A percentile compares a stretch with the other conserved stretches of the same genome.
These are phyloP conservation scores for Xylogone sp. DNA, from an alignment of 2,329 filamentous ascomycete species.

Conservation along the genomic window DNA sequence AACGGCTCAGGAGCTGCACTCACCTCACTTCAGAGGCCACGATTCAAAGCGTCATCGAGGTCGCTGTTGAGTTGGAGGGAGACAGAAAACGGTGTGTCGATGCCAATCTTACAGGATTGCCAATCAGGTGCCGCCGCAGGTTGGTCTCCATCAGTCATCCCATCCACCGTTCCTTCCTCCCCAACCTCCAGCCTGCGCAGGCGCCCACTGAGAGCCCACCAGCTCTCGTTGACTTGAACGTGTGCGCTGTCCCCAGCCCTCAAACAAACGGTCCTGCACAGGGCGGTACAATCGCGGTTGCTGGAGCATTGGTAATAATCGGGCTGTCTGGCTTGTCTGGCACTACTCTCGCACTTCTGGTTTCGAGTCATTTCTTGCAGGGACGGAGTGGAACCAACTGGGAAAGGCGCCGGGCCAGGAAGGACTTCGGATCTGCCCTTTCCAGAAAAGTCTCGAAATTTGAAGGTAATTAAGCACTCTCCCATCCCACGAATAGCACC, in stretches of 20 bases:
- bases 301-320: too few relatives aligned
- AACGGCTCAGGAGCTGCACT: not conserved
- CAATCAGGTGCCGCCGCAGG: not conserved
- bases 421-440: not conserved
- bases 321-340: too few relatives aligned
- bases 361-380: not conserved
- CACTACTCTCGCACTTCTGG: too few relatives aligned
- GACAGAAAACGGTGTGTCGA: not conserved
- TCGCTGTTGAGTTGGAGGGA: not conserved
- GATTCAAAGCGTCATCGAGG: not conserved
- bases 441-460: not conserved
- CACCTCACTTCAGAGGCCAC: not conserved
- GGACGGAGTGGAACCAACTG: not conserved
- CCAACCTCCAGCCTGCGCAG: too few relatives aligned
- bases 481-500: not conserved
- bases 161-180: too few relatives aligned
- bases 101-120: not conserved
- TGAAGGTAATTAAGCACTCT: not conserved
- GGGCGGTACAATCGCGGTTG: too few relatives aligned
- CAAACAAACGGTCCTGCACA: too few relatives aligned
- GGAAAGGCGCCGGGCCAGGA: not conserved
- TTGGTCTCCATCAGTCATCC: not conserved
- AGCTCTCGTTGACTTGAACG: not conserved
- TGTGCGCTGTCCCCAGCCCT: not conserved
- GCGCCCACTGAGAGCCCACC: too few relatives aligned